phyloP scores from a whole-genome alignment of 768 basidiomycete genomes.

The Termitomyces sp. region DNA sequence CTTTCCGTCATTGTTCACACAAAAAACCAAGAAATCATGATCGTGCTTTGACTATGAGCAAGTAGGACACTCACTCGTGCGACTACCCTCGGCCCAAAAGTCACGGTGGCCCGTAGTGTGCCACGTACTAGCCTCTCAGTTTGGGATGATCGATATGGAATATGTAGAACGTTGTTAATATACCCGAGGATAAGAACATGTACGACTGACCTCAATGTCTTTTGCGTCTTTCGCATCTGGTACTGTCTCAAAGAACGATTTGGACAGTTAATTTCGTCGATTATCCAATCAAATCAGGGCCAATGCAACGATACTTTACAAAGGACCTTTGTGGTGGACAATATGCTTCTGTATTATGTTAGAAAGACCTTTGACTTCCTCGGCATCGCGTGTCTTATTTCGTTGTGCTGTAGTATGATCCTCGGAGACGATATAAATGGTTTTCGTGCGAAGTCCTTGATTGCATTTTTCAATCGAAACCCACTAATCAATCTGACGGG shows the following conservation, averaged over 20 bases:
- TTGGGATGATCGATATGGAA: background rate
- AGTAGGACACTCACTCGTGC: background rate
- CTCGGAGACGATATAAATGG: background rate
- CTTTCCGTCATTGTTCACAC: background rate
- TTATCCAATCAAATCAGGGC: background rate
- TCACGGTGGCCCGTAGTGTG: background rate
- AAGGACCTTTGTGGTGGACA: background rate
- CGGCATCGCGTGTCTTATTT: background rate
- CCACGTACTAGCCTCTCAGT: slow-evolving; percentile 1
- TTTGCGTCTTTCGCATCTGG: background rate
- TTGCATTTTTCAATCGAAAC: background rate
- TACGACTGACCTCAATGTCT: background rate
- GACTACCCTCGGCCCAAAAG: slow-evolving; percentile 4
- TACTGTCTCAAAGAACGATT: background rate
- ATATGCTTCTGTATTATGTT: background rate
- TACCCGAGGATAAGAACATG: background rate
- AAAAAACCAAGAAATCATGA: background rate
- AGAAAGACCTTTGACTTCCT: background rate
- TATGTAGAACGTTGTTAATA: background rate
- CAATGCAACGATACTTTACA: background rate
- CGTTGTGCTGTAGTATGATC: background rate
- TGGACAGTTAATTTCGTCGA: background rate
- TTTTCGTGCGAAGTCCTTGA: background rate
- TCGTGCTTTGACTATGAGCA: background rate
- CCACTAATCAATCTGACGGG: background rate